Percentiles rank a stretch among this genome's conserved stretches.
These are phyloP conservation scores for Xerocomellus chrysenteron DNA, from an alignment of 768 basidiomycete genomes.

Conservation along the genomic window DNA sequence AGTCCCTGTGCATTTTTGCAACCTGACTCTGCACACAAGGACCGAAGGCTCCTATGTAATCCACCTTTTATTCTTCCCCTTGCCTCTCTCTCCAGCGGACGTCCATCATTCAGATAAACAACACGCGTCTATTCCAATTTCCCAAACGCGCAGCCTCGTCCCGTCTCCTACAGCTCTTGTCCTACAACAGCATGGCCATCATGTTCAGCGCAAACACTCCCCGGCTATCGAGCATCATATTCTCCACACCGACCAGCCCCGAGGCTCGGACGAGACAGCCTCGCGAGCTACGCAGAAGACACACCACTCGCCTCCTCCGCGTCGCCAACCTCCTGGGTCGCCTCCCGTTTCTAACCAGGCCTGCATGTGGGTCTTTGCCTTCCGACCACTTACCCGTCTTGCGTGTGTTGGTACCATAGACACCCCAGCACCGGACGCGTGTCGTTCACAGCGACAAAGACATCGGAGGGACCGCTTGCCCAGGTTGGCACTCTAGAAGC, in stretches of 20 bases:
- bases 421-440: background rate
- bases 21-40: conserved; percentile 28
- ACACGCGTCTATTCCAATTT: conserved; percentile 5
- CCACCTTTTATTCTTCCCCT: conserved; percentile 7
- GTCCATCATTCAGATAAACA: conserved; percentile 2
- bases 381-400: conserved; percentile 1
- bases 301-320: background rate
- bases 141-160: background rate
- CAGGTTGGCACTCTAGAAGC: conserved; percentile 1
- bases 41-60: conserved; percentile 20
- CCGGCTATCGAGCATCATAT: background rate
- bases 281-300: background rate
- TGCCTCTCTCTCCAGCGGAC: background rate
- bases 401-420: background rate
- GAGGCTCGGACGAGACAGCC: background rate
- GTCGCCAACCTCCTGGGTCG: conserved; percentile 6
- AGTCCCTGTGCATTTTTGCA: conserved; percentile 31
- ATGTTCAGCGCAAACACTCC: conserved; percentile 1
- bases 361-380: background rate
- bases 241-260: conserved; percentile 1
- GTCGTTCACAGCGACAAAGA: conserved; percentile 1
- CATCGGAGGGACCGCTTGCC: conserved; percentile 7
- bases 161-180: background rate
- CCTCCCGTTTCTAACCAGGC: background rate
- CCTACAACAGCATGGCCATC: background rate